Percentiles rank a stretch among this genome's conserved stretches.
Conservation (phyloP, 768 basidiomycete species). For the Rhodotorula sphaerocarpa region DNA sequence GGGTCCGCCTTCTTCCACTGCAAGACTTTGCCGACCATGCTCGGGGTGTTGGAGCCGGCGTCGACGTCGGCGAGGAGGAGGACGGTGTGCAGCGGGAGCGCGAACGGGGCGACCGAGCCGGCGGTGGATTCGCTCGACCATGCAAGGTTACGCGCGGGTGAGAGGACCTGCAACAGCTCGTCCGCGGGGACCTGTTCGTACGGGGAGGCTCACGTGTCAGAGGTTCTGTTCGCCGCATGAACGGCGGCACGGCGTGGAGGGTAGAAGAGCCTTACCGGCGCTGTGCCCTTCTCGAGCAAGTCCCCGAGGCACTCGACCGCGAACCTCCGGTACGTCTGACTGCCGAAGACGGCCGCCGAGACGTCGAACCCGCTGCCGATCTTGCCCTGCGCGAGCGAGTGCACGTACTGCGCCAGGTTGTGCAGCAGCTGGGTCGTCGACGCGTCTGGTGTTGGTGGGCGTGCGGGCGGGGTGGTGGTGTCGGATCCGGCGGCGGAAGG, state of each 20-base stretch:
- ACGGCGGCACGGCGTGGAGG: no score
- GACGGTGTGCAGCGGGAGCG: slow-evolving; percentile 71
- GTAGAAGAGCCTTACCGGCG: no score
- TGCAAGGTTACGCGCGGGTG: slow-evolving; percentile 53
- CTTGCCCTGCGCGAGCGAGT: slow-evolving; percentile 95
- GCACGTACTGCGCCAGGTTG: slow-evolving; percentile 86
- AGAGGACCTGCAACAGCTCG: slow-evolving; percentile 52
- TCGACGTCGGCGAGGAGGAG: slow-evolving; percentile 92
- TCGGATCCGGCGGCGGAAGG: slow-evolving; percentile 34
- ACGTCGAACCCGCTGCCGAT: slow-evolving; percentile 98
- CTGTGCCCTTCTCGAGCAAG: slow-evolving; percentile 53
- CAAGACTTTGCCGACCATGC: slow-evolving; percentile 80
- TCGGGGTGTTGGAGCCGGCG: slow-evolving; percentile 90
- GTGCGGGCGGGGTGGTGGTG: background rate
- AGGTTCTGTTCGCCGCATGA: no score
- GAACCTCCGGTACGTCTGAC: slow-evolving; percentile 85
- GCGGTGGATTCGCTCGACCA: slow-evolving; percentile 57
- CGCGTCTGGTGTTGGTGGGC: slow-evolving; percentile 43
- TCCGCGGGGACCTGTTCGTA: slow-evolving; percentile 27
- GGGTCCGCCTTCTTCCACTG: slow-evolving; percentile 70
- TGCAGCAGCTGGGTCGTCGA: slow-evolving; percentile 60
- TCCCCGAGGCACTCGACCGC: slow-evolving; percentile 49
- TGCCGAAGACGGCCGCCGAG: slow-evolving; percentile 84
- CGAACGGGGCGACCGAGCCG: slow-evolving; percentile 55
- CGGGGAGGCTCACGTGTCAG: no score